These are phyloP conservation scores for Aspergillus latus DNA, from an alignment of 2,329 filamentous ascomycete species.

Conservation along the genomic window DNA sequence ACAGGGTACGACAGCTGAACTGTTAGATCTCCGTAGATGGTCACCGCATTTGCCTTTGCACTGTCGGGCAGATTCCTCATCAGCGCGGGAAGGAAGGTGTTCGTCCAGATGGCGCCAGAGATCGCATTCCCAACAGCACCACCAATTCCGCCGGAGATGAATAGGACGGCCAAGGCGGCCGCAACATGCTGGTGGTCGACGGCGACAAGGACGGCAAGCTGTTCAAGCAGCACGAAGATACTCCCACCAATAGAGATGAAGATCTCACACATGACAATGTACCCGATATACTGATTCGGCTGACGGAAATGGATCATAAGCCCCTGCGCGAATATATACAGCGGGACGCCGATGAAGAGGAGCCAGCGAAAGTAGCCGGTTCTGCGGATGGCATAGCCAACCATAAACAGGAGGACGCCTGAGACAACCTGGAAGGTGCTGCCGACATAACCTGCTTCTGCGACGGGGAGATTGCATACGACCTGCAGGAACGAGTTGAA, in stretches of 20 bases:
- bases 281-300: slow-evolving; percentile 17
- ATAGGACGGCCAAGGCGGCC: slow-evolving; percentile 24
- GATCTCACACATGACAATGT: slow-evolving; percentile 24
- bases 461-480: slow-evolving; percentile 23
- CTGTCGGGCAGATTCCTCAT: slow-evolving; percentile 18
- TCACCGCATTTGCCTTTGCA: slow-evolving; percentile 18
- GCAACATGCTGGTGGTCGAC: slow-evolving; percentile 26
- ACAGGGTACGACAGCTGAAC: slow-evolving; percentile 36
- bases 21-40: slow-evolving; percentile 20
- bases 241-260: slow-evolving; percentile 24
- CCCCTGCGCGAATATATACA: slow-evolving; percentile 23
- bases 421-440: slow-evolving; percentile 20
- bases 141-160: slow-evolving; percentile 25
- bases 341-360: slow-evolving; percentile 20
- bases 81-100: slow-evolving; percentile 20
- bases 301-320: slow-evolving; percentile 28
- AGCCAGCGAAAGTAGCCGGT: slow-evolving; percentile 24
- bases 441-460: slow-evolving; percentile 25
- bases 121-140: slow-evolving; percentile 24
- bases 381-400: slow-evolving; percentile 22
- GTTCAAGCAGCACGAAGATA: slow-evolving; percentile 23
- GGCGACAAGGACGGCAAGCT: slow-evolving; percentile 25
- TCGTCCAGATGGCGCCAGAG: slow-evolving; percentile 27
- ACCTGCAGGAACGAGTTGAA: slow-evolving; percentile 29
- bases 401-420: slow-evolving; percentile 23